Evolutionary conservation across 2,329 filamentous ascomycete species (phyloP).

Genomic region (Ascochyta lentis): DNA sequence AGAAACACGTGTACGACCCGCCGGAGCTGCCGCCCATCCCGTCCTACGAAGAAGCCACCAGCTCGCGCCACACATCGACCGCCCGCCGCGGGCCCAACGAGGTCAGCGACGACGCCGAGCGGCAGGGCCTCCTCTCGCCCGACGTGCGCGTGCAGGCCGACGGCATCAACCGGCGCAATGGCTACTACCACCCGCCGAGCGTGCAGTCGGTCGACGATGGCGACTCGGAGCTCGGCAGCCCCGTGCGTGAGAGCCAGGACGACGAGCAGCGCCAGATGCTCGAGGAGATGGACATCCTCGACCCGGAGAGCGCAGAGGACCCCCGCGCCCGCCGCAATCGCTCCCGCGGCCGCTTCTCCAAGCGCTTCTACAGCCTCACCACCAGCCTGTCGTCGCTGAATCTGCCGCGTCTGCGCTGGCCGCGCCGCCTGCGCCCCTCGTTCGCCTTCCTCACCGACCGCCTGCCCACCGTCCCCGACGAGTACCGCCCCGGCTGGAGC

Average conservation of each 20-base stretch:
- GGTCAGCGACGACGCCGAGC: conserved; percentile 74
- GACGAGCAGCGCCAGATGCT: conserved; percentile 75
- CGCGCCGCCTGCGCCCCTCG: conserved; percentile 20
- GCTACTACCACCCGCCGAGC: conserved; percentile 76
- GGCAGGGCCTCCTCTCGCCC: conserved; percentile 74
- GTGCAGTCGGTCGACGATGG: conserved; percentile 78
- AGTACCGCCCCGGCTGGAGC: conserved; percentile 64
- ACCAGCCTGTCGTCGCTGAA: conserved; percentile 65
- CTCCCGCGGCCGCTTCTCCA: conserved; percentile 56
- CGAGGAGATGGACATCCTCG: conserved; percentile 68
- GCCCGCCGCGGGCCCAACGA: conserved; percentile 63
- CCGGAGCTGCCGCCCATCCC: conserved; percentile 73
- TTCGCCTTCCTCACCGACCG: conserved; percentile 42
- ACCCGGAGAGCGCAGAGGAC: conserved; percentile 44
- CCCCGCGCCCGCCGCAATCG: conserved; percentile 38
- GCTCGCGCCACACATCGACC: conserved; percentile 57
- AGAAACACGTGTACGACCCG: conserved; percentile 49
- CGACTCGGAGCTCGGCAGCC: conserved; percentile 57
- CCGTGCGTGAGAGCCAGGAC: conserved; percentile 61
- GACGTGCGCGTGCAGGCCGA: conserved; percentile 41
- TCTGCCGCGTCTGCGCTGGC: conserved; percentile 39
- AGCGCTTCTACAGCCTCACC: conserved; percentile 62
- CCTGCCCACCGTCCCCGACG: conserved; percentile 54
- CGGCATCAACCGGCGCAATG: conserved; percentile 44
- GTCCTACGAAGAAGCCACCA: conserved; percentile 81